phyloP scores from a whole-genome alignment of 352 stramenopile species.

The Phytophthora quininea region DNA sequence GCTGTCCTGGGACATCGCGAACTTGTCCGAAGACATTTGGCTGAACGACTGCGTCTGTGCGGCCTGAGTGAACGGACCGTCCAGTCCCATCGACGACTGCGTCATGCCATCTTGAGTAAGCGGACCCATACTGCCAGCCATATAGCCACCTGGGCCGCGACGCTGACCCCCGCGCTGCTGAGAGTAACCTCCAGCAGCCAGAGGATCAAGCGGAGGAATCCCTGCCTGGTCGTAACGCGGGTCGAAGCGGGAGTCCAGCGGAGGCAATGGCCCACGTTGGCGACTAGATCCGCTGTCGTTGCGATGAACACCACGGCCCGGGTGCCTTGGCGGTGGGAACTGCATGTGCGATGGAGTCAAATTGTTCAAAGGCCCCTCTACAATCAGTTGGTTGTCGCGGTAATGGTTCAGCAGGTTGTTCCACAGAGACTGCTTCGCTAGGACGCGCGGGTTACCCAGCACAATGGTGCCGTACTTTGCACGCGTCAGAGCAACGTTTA shows the following conservation, averaged over 20 bases:
- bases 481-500: constrained; percentile 99
- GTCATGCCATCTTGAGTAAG: constrained; percentile 83
- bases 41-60: constrained; percentile 87
- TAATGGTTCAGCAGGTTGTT: constrained; percentile 97
- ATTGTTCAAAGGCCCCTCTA: constrained; percentile 97
- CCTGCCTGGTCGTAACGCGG: constrained; percentile 74
- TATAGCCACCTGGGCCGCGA: constrained; percentile 38
- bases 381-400: constrained; percentile 94
- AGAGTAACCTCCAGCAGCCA: constrained; percentile 37
- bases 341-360: constrained; percentile 97
- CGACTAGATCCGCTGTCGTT: constrained; percentile 44
- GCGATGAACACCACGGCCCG: constrained; percentile 38
- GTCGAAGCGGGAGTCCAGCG: constrained; percentile 87
- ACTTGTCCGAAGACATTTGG: constrained; percentile 84
- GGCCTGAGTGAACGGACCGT: constrained; percentile 80
- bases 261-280: constrained; percentile 62
- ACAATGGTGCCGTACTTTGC: constrained; percentile 99
- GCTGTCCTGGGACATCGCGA: constrained; percentile 83
- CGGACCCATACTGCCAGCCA: constrained; percentile 53
- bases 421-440: constrained; percentile 98
- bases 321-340: constrained; percentile 85
- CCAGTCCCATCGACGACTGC: constrained; percentile 59
- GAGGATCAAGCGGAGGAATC: constrained; percentile 22
- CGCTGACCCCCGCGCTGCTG: constrained; percentile 35
- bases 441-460: constrained; percentile 96